These are phyloP conservation scores for Dothiorella sarmentorum DNA, from an alignment of 2,329 filamentous ascomycete genomes.

Conservation along the genomic window DNA sequence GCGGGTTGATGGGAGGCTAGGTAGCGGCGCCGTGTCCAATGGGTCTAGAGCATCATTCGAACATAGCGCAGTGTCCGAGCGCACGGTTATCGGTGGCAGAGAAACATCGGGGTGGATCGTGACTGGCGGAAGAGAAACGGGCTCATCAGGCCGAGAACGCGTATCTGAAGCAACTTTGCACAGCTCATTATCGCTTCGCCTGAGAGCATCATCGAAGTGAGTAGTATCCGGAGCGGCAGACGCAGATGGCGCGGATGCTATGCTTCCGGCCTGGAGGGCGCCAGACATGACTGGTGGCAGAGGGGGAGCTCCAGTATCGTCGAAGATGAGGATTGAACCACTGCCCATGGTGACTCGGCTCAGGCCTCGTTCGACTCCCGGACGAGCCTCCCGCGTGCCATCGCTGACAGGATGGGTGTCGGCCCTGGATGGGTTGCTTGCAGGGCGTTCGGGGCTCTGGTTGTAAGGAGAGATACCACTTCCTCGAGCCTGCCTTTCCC, in stretches of 20 bases:
- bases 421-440: neutral
- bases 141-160: neutral
- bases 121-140: conserved; percentile 13
- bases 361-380: conserved; percentile 22
- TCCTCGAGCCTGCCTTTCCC: conserved; percentile 26
- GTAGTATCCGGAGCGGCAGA: conserved; percentile 5
- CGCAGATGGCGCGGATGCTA: neutral
- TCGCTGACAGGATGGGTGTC: conserved; percentile 2
- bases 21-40: neutral
- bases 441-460: neutral
- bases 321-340: conserved; percentile 85
- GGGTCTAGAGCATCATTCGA: no score
- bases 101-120: conserved; percentile 12
- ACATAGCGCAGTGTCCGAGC: neutral
- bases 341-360: conserved; percentile 72
- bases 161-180: neutral
- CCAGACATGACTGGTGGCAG: conserved; percentile 54
- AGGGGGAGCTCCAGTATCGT: conserved; percentile 59
- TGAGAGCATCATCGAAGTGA: conserved; percentile 3
- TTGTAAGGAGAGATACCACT: neutral
- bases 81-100: neutral
- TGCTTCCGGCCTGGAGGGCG: conserved; percentile 30
- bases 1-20: conserved; percentile 1
- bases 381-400: neutral
- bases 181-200: neutral